phyloP scores from a whole-genome alignment of 2,329 filamentous ascomycete genomes.

The Daldinia sp. region DNA sequence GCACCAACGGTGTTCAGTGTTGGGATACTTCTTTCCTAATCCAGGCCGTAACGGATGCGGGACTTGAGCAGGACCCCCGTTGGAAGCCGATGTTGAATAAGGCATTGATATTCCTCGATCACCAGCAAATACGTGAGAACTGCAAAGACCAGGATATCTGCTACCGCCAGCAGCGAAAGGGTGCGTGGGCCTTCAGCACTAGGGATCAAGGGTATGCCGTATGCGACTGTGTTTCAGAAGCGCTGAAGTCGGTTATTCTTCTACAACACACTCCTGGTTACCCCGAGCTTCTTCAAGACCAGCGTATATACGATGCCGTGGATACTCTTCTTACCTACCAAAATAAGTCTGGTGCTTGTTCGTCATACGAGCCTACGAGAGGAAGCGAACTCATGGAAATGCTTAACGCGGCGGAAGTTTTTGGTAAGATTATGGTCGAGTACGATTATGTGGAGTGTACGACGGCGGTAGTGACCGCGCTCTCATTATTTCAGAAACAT shows the following conservation, averaged over 20 bases:
- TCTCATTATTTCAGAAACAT: constrained; percentile 81
- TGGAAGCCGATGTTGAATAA: constrained; percentile 86
- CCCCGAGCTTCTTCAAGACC: constrained; percentile 75
- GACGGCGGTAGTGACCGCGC: constrained; percentile 87
- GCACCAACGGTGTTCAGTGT: constrained; percentile 96
- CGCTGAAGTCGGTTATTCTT: constrained; percentile 83
- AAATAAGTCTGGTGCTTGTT: constrained; percentile 84
- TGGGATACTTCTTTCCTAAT: constrained; percentile 96
- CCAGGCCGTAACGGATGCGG: constrained; percentile 81
- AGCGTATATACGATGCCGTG: constrained; percentile 84
- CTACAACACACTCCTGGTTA: constrained; percentile 82
- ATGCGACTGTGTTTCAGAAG: constrained; percentile 93
- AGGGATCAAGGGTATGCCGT: constrained; percentile 93
- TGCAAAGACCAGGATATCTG: constrained; percentile 78
- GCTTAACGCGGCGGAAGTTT: constrained; percentile 95
- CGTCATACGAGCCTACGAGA: constrained; percentile 86
- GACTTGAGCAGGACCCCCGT: constrained; percentile 76
- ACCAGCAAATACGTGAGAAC: constrained; percentile 89
- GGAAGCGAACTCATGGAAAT: constrained; percentile 81
- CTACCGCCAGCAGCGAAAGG: constrained; percentile 91
- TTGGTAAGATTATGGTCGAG: constrained; percentile 97
- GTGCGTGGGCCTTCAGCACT: constrained; percentile 96
- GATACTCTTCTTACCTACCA: constrained; percentile 93
- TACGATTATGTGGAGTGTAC: constrained; percentile 99
- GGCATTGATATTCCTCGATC: constrained; percentile 85